phyloP scores from a whole-genome alignment of 148 eudicot species.

The Chenopodium quinoa region DNA sequence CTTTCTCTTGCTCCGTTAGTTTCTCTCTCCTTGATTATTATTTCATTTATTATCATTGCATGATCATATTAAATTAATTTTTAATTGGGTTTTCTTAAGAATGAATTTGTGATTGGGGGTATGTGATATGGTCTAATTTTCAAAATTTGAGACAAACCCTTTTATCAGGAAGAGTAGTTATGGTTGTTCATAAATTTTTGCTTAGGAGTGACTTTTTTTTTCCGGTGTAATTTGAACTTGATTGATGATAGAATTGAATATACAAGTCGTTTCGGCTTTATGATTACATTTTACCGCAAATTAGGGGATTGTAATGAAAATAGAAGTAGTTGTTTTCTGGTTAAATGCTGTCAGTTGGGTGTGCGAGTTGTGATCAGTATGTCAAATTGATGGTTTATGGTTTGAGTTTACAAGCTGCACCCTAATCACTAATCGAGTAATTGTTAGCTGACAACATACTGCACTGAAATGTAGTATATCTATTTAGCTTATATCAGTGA shows the following conservation, averaged over 20 bases:
- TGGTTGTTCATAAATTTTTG: background rate
- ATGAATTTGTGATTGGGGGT: background rate
- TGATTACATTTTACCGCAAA: background rate
- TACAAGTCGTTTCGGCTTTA: background rate
- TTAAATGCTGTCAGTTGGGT: no score
- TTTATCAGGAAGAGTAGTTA: background rate
- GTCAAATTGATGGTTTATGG: background rate
- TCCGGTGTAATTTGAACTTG: background rate
- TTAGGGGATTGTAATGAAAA: background rate
- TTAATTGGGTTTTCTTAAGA: background rate
- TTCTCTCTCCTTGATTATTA: background rate
- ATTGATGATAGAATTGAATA: no score
- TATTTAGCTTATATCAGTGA: background rate
- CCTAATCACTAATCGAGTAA: no score
- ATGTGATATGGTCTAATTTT: background rate
- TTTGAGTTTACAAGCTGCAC: background rate
- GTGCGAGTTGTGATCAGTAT: background rate
- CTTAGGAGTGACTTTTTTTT: background rate
- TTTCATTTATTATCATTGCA: background rate
- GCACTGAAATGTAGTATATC: background rate
- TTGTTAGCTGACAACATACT: background rate
- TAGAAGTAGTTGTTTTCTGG: background rate
- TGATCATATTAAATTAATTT: background rate
- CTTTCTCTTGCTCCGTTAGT: constrained; percentile 27
- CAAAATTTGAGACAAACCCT: background rate